Base-by-base conservation (phyloP, 2,329 filamentous ascomycete species). In the Clonostachys sp. region DNA sequence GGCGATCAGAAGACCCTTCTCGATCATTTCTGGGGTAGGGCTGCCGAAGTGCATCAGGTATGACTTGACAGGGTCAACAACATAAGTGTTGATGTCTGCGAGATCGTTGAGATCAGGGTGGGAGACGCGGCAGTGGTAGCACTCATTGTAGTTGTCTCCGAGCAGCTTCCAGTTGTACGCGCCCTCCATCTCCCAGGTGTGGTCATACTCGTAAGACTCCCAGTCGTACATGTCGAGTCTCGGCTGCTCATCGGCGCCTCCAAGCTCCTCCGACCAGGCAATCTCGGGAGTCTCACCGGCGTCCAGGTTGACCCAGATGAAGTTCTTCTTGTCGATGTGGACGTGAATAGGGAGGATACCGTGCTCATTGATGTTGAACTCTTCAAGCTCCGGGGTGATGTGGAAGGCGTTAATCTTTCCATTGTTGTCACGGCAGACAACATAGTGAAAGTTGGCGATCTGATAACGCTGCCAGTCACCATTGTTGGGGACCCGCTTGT, bases 61-160 rank as follows among this genome's bases (percentile, higher is more conserved):
- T 2, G 63, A 67, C 18, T 64, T 67, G 51, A 71, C 70, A 38
- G 72, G 71, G 50, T 75, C 65, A 44, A 79, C 75, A 38, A 66
- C 62, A 61, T 83, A 83, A 4, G 74, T 73, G 48, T 73, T 71
- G 35, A 83, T 70, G 50, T 83, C 75, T 41, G 79, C 72, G n/a
- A 83, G 68, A 38, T 68, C 66, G 5, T 76, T 70, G 34, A 83
- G 75, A 48, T 80, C 77, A 3, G 81, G 78, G 53, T 83, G 80
- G 3, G 78, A 74, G 1, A 74, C 77, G 45, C 74, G 73, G 66
- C 79, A 83, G 66, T 84, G 80, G 55, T 84, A 84, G 58, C 80
- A 84, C 58, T 81, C 80, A 30, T 85, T 85, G 68, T 83, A 85
- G 65, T 84, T 83, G 57, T 84, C 81, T 13, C 74, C 73, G 33